Base-by-base conservation (phyloP, 1,284 basidiomycete genomes). In the Porogramme epimiltina region DNA sequence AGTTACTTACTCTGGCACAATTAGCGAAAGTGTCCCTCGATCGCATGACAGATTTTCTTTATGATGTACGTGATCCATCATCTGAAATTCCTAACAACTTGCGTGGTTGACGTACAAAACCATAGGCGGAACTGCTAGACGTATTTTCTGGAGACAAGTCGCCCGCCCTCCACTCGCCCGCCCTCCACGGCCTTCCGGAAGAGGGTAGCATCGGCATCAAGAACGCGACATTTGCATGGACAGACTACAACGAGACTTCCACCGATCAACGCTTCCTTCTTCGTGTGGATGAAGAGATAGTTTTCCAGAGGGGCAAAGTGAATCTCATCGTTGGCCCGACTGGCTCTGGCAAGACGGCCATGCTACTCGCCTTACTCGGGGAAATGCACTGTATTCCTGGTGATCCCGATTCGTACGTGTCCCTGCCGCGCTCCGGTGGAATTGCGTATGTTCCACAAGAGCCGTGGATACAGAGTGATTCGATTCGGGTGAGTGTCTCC, bases 381-480 rank as follows among this genome's bases (percentile, higher is more conserved):
- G 80, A 85, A 61, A 79, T 85, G 82, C 82, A 85, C 59, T 84
- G 79, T 58, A 65, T 77, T 16, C 75, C 80, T 5, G 65, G 70
- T 9, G 73, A 73, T 10, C 72, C 78, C 13, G 76, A 76, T 25
- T 80, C 85, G 0, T 86, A 82, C 75, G 85, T 77, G 66, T 81
- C 80, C 51, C 75, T 91, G 10, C 87, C 88, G 19, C 76, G 87
- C 9, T 66, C 71, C 1, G 77, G 79, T 10, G 87, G 87, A 6
- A 79, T 91, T 4, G 82, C 84, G 0, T 90, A 88, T 67, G 85
- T 86, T 6, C 82, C 86, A 0, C 89, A 92, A 64, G 87, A 90
- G 60, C 82, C 85, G 1, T 92, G 88, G 88, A 83, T 86, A 3
- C 76, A 79, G 58, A 85, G 83, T 58, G 75, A 75, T 51, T 77